Conservation (phyloP, 768 basidiomycete species). For the Polyporus arcularius region DNA sequence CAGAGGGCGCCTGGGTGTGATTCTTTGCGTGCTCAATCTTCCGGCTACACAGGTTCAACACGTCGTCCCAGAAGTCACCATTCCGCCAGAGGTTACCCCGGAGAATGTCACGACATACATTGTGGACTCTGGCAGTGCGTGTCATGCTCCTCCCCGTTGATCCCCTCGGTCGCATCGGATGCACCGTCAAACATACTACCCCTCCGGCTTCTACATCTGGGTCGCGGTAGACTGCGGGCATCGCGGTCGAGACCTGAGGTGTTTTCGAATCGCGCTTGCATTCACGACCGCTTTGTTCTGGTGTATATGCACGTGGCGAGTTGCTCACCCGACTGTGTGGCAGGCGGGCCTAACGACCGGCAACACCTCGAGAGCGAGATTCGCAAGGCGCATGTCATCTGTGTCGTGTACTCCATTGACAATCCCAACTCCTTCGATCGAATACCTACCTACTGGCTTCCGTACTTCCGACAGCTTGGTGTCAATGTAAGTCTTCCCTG, state of each 20-base stretch:
- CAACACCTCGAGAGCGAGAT: constrained; percentile 92
- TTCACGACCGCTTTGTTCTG: constrained; percentile 6
- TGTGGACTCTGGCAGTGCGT: constrained; percentile 92
- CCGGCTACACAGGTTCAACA: constrained; percentile 74
- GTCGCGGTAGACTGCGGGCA: not conserved
- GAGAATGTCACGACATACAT: constrained; percentile 98
- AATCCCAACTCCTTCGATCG: constrained; percentile 96
- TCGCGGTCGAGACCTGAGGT: too few relatives aligned
- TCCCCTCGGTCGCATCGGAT: not conserved
- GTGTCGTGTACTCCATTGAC: constrained; percentile 96
- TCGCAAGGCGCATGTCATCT: constrained; percentile 96
- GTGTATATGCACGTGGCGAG: not conserved
- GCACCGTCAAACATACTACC: not conserved
- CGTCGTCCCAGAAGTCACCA: constrained; percentile 95
- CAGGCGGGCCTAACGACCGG: constrained; percentile 85
- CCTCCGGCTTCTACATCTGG: not conserved
- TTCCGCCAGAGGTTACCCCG: constrained; percentile 95
- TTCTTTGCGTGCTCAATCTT: constrained; percentile 6
- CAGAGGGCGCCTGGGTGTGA: not conserved
- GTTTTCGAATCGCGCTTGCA: too few relatives aligned
- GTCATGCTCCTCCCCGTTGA: not conserved
- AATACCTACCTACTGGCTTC: constrained; percentile 98
- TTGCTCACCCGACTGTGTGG: not conserved
- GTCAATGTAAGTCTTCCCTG: constrained; percentile 71
- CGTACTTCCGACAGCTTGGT: constrained; percentile 90